Base-by-base conservation (phyloP, 495 filamentous ascomycete genomes). In the Rostrohypoxylon terebratum region DNA sequence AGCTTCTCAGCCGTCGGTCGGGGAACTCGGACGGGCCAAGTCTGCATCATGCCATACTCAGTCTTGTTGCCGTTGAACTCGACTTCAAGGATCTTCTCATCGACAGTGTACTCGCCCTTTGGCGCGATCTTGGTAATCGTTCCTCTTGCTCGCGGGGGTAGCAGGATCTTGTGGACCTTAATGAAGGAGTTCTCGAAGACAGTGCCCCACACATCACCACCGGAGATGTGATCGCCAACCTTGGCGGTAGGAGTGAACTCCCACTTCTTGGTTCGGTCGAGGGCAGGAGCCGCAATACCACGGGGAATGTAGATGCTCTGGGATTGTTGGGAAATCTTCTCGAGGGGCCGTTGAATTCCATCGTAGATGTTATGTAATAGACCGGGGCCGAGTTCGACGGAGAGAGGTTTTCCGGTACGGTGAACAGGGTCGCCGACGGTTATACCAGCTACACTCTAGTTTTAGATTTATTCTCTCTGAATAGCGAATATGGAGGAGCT, bases 291-390 rank as follows among this genome's bases (percentile, higher is more conserved):
- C n/a, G 90, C 78, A 76, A 98, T 95, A 79, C 96, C 96, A 73
- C 96, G 92, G 68, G 96, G 96, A 71, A 99, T 99, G 77, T 98
- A 98, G 80, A 99, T 99, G 78, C 93, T 91, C 68, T 92, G 82
- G 13, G 92, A 90, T 55, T 89, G 81, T 51, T 90, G 84, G 63
- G 91, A 86, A 76, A 99, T 99, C 63, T 87, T 89, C 78, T 90
- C 90, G 72, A 99, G 89, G 63, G 96, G 96, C 68, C 96, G 92
- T 80, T 99, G 96, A 75, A 99, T 98, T 79, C 96, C 96, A 79
- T 99, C 96, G 84, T 99, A 99, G 79, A 99, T 99, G 59, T 96
- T 99, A 84, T 98, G 94, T 89, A 99, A 93, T 83, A 99, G 83
- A 76, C 96, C 96, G 71, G 96, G 96, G 28, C 96, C 96, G 60